Evolutionary conservation across 345 rosid genomes (phyloP).

Genomic region (Geranium brycei): DNA sequence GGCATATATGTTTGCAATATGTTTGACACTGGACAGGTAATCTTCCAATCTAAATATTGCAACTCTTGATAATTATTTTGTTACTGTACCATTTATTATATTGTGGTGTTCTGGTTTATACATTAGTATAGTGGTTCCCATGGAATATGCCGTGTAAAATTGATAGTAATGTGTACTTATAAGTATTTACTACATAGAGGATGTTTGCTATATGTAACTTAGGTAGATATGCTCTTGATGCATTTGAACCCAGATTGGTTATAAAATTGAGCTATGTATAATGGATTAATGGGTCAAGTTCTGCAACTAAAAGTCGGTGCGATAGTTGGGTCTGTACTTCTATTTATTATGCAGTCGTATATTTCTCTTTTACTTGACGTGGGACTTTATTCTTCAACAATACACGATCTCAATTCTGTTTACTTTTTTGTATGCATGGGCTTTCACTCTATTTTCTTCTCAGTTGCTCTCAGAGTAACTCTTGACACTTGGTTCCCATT

Average conservation of each 20-base stretch:
- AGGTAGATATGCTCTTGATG: background rate
- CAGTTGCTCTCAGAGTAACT: background rate
- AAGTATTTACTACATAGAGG: background rate
- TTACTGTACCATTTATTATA: background rate
- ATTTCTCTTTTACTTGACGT: too few species aligned
- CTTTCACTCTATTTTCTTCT: background rate
- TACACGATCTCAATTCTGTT: background rate
- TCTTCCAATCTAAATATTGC: constrained; percentile 5
- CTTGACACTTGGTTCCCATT: background rate
- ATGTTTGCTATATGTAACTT: background rate
- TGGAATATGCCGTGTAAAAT: background rate
- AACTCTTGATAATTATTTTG: background rate
- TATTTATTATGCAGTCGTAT: too few species aligned
- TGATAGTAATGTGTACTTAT: background rate
- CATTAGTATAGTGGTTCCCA: background rate
- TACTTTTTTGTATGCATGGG: background rate
- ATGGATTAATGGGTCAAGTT: too few species aligned
- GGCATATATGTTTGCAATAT: constrained; percentile 92
- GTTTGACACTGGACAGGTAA: constrained; percentile 97
- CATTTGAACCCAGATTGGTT: background rate
- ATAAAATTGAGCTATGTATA: too few species aligned
- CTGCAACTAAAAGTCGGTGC: too few species aligned
- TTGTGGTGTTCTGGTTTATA: background rate
- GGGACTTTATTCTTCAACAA: too few species aligned
- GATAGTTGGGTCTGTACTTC: too few species aligned